phyloP scores from a whole-genome alignment of 169 alveolate genomes.

The Cyclospora cayetanensis region DNA sequence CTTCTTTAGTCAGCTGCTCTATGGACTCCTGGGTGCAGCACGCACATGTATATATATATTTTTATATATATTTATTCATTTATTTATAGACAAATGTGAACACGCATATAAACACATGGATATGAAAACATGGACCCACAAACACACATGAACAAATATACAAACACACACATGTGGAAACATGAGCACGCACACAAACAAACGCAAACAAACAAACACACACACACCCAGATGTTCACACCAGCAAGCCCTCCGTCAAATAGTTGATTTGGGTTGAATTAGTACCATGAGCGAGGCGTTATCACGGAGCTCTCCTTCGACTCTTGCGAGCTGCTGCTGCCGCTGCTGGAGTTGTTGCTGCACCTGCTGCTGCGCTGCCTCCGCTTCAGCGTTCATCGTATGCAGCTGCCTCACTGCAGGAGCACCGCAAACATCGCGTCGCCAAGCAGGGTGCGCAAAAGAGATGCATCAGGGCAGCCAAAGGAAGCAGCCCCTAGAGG shows the following conservation, averaged over 20 bases:
- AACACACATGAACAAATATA: no score
- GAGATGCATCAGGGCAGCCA: no score
- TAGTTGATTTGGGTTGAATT: not conserved
- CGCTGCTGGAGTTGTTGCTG: constrained; percentile 49
- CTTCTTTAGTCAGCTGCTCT: constrained; percentile 20
- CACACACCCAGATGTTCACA: no score
- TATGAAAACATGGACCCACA: no score
- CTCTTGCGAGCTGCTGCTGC: constrained; percentile 56
- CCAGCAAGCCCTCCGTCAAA: no score
- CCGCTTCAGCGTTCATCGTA: constrained; percentile 17
- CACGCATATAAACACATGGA: no score
- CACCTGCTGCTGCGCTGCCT: constrained; percentile 37
- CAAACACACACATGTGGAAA: no score
- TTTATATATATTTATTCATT: no score
- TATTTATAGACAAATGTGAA: no score
- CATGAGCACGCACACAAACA: not conserved
- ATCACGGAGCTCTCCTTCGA: constrained; percentile 26
- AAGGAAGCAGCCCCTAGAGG: not conserved
- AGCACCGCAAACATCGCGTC: no score
- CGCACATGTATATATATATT: no score
- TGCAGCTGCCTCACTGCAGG: constrained; percentile 50
- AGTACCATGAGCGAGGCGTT: constrained; percentile 41
- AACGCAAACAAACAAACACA: not conserved
- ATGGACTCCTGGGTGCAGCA: constrained; percentile 13
- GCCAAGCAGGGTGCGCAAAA: no score